Percentiles rank a stretch among this genome's conserved stretches.
phyloP scores from a whole-genome alignment of 345 rosid species.

The Populus tremula region DNA sequence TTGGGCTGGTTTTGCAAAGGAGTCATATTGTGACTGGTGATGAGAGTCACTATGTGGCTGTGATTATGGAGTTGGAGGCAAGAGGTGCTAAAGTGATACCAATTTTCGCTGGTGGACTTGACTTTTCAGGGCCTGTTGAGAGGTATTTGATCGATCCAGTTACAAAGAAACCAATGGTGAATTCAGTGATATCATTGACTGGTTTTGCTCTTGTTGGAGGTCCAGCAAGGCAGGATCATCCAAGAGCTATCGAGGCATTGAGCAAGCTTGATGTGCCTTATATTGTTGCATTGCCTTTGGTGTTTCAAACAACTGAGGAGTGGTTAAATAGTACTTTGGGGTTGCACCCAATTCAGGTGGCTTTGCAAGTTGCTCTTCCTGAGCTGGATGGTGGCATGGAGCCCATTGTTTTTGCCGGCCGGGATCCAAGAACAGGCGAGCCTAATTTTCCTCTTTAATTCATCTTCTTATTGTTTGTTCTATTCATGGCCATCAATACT shows the following conservation, averaged over 20 bases:
- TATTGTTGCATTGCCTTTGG: slow-evolving; percentile 85
- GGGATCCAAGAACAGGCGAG: slow-evolving; percentile 95
- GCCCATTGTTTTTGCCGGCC: slow-evolving; percentile 94
- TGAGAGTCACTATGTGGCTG: slow-evolving; percentile 94
- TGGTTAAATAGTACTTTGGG: slow-evolving; percentile 96
- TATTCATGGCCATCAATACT: neutral
- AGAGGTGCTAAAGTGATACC: slow-evolving; percentile 97
- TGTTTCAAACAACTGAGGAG: slow-evolving; percentile 97
- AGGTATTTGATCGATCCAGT: slow-evolving; percentile 64
- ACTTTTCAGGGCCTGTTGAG: slow-evolving; percentile 92
- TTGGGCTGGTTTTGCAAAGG: slow-evolving; percentile 87
- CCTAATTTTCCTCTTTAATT: slow-evolving; percentile 1
- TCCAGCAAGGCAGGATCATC: slow-evolving; percentile 99
- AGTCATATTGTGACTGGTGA: slow-evolving; percentile 99
- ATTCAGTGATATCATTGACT: slow-evolving; percentile 77
- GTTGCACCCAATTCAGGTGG: slow-evolving; percentile 97
- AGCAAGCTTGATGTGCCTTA: slow-evolving; percentile 94
- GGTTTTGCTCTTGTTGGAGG: slow-evolving; percentile 99
- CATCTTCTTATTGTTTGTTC: neutral
- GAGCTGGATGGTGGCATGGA: slow-evolving; percentile 99
- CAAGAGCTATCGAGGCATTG: slow-evolving; percentile 87
- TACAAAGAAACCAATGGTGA: slow-evolving; percentile 61
- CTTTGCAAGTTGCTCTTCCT: slow-evolving; percentile 95
- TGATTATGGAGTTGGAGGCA: slow-evolving; percentile 97
- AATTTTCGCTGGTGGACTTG: slow-evolving; percentile 89